phyloP scores from a whole-genome alignment of 345 rosid genomes.

The Barbarea vulgaris region DNA sequence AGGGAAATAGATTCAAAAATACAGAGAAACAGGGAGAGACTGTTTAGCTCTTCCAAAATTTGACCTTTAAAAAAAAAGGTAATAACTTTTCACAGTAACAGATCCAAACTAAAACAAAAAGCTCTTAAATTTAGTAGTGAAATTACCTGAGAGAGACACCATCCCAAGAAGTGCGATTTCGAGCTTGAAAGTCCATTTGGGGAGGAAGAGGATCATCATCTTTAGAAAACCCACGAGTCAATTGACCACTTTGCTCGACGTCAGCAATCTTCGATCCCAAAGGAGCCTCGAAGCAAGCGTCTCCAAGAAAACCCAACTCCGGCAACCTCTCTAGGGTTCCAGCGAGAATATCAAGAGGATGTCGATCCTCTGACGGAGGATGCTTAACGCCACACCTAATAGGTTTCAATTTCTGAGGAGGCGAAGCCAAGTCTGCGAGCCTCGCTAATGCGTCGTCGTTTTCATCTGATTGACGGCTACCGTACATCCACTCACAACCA shows the following conservation, averaged over 20 bases:
- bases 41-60: constrained; percentile 3
- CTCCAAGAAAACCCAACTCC: constrained; percentile 41
- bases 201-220: neutral
- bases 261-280: constrained; percentile 36
- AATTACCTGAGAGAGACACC: constrained; percentile 33
- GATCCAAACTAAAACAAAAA: constrained; percentile 13
- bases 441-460: constrained; percentile 37
- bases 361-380: constrained; percentile 33
- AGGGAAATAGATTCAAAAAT: neutral
- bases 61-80: neutral
- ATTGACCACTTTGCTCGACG: constrained; percentile 23
- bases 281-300: constrained; percentile 41
- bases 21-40: neutral
- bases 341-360: constrained; percentile 36
- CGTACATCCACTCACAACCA: constrained; percentile 39
- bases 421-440: constrained; percentile 44
- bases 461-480: constrained; percentile 24
- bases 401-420: constrained; percentile 71
- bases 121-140: neutral
- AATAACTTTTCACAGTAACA: constrained; percentile 20
- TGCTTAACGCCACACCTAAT: constrained; percentile 51
- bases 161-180: constrained; percentile 14
- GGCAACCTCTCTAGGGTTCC: constrained; percentile 43
- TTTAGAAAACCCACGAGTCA: constrained; percentile 14
- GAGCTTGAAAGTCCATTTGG: constrained; percentile 6